Evolutionary conservation across 257 asterid species (phyloP), one percentile per base, ranked within the genome.

Genomic region (Henckelia pumila): DNA sequence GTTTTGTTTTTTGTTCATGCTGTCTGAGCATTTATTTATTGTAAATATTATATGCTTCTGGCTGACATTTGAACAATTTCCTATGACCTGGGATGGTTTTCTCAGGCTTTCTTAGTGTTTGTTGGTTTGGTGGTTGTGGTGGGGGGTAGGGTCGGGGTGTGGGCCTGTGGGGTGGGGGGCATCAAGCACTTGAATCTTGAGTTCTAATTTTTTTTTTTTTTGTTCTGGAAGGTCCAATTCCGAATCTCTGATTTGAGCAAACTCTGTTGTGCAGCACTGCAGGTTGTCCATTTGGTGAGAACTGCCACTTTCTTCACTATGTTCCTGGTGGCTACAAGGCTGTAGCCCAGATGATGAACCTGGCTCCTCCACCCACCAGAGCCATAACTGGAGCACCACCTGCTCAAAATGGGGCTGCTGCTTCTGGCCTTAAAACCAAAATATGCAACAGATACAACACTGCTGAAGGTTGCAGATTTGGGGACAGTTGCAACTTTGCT

Each of bases 391-490:
- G 81, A 9, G 77, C 84, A 24, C 74, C 75, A 0, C 72, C 82
- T 17, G 9, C 35, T 58, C 81, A 83, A 64, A 88, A 84, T 8
- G 94, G 93, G n/a, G 73, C 92, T 7, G 55, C 82, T 65, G 71
- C 84, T 2, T n/a, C 75, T 22, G 76, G 76, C 55, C 71, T 84
- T 25, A 92, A 92, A 64, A 83, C 89, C 70, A 88, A 85, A 78
- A 68, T 92, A 24, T 92, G 98, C 88, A 88, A 78, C 83, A 89
- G 79, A 61, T 89, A 44, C 79, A 88, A 78, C 81, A 79, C 86
- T 7, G 91, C 90, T 3, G 98, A 88, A 70, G 97, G 98, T 44
- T 92, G 98, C 88, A 92, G 88, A 76, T 89, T 80, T 16, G 97
- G 97, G 1, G 88, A 89, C 74, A 86, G 83, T 71, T 92, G 98